phyloP scores from a whole-genome alignment of 1,284 basidiomycete species.

The Heterobasidion irregulare region DNA sequence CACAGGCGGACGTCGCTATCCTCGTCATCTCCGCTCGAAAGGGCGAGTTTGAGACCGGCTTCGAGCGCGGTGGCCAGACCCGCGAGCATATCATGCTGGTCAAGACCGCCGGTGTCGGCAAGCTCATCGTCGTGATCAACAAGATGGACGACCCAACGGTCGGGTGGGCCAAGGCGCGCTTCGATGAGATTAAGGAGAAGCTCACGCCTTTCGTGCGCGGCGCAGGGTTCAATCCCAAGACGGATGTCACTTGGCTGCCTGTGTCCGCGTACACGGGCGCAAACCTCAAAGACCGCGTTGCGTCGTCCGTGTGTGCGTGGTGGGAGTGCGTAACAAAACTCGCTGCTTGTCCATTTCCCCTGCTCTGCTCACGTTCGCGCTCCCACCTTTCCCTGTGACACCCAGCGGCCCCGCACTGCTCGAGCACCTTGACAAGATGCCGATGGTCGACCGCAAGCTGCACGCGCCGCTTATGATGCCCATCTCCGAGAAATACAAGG shows the following conservation, averaged over 20 bases:
- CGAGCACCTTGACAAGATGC: conserved; percentile 77
- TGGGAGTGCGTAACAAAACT: conserved; percentile 56
- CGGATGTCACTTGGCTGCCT: conserved; percentile 86
- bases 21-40: conserved; percentile 95
- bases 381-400: no score
- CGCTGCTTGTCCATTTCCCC: no score
- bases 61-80: conserved; percentile 94
- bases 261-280: conserved; percentile 86
- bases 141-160: conserved; percentile 98
- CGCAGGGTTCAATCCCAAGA: conserved; percentile 90
- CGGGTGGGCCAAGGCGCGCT: conserved; percentile 77
- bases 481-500: conserved; percentile 94
- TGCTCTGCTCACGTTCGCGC: no score
- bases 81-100: conserved; percentile 96
- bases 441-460: conserved; percentile 70
- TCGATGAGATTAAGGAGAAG: conserved; percentile 86
- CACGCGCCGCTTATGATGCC: conserved; percentile 74
- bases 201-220: conserved; percentile 81
- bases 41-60: conserved; percentile 97
- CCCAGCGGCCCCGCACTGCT: conserved; percentile 77
- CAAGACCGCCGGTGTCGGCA: conserved; percentile 92
- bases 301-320: conserved; percentile 70
- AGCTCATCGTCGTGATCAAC: conserved; percentile 85
- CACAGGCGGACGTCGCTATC: conserved; percentile 92
- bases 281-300: conserved; percentile 82